phyloP scores from a whole-genome alignment of 1,284 basidiomycete genomes.

The Mycena sp. region DNA sequence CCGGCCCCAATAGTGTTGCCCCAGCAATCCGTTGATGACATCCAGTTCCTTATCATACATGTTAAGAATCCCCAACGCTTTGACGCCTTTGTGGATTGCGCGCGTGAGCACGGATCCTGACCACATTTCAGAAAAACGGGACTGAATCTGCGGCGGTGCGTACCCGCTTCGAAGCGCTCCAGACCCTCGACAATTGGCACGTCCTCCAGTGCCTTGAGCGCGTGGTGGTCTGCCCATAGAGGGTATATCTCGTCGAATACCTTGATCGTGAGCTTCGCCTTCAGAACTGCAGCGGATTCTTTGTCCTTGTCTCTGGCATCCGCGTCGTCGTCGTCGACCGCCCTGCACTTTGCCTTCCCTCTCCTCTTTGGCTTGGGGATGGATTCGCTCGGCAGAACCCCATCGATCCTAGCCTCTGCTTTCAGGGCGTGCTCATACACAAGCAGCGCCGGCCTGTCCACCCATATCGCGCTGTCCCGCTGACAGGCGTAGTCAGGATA shows the following conservation, averaged over 20 bases:
- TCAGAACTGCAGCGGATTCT: neutral
- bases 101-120: constrained; percentile 86
- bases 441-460: constrained; percentile 73
- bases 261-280: neutral
- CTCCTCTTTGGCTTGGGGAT: neutral
- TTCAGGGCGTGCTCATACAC: constrained; percentile 83
- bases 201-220: constrained; percentile 29
- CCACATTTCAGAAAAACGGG: neutral
- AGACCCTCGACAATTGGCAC: constrained; percentile 51
- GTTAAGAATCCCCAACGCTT: constrained; percentile 72
- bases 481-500: constrained; percentile 54
- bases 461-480: constrained; percentile 65
- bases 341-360: neutral
- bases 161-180: constrained; percentile 87
- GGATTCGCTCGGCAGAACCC: neutral
- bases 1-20: constrained; percentile 83
- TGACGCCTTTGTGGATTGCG: constrained; percentile 79
- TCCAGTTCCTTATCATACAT: constrained; percentile 75
- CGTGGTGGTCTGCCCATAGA: constrained; percentile 19
- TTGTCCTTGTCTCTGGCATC: too few species aligned
- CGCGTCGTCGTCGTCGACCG: neutral
- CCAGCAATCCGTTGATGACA: constrained; percentile 77
- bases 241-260: constrained; percentile 7
- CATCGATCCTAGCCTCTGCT: constrained; percentile 69
- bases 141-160: constrained; percentile 34